Evolutionary conservation across 176 grass and related monocot species (phyloP).

Genomic region (Cenchrus americanus): DNA sequence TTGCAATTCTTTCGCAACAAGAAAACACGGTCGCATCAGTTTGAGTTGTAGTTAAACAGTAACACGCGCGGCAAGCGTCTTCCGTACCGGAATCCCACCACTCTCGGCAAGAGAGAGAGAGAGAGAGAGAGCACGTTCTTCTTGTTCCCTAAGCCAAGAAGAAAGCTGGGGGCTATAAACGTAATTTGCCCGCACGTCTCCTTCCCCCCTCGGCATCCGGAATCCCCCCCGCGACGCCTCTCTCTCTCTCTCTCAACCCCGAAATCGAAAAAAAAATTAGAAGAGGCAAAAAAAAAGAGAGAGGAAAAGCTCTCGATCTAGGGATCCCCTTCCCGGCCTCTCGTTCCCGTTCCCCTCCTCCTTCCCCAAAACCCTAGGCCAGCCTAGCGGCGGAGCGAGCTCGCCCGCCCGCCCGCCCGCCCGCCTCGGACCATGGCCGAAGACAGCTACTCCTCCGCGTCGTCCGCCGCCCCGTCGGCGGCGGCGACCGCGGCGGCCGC

Average conservation of each 20-base stretch:
- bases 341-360: not conserved
- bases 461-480: conserved; percentile 43
- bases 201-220: not conserved
- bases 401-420: not conserved
- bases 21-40: not conserved
- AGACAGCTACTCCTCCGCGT: conserved; percentile 48
- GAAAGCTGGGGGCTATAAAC: conserved; percentile 39
- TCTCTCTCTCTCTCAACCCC: not conserved
- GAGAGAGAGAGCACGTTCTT: conserved; percentile 29
- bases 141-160: conserved; percentile 63
- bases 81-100: not conserved
- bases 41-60: not conserved
- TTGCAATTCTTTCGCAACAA: conserved; percentile 18
- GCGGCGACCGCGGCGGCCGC: conserved; percentile 45
- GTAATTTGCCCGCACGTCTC: conserved; percentile 29
- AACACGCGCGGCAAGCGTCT: not conserved
- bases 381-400: conserved; percentile 26
- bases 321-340: conserved; percentile 35
- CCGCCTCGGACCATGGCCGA: conserved; percentile 50
- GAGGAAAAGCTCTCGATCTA: conserved; percentile 47
- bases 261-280: not conserved
- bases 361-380: conserved; percentile 55
- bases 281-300: conserved; percentile 30
- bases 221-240: conserved; percentile 33
- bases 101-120: not conserved